Evolutionary conservation across 192 early-diverging fungal genomes (phyloP), one percentile per base, ranked within the genome.

Genomic region (Coemansia sp.): DNA sequence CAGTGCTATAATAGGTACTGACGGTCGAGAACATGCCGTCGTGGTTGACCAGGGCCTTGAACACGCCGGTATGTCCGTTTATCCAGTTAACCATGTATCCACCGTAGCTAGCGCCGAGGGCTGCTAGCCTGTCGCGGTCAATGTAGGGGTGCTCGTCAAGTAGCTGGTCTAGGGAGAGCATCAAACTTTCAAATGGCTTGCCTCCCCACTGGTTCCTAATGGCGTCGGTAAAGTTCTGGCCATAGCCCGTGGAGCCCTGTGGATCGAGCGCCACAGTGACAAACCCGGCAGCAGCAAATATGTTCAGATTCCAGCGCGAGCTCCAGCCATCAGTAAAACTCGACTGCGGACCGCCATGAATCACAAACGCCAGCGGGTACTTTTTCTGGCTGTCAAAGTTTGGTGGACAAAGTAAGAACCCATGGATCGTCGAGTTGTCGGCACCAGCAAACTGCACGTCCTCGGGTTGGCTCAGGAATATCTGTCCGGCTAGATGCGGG

Each of bases 81-180:
- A 92, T 82, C 89, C 89, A 92, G 72, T 92, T 92, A 56, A 89
- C 81, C 89, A 88, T 89, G 58, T 83, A 90, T 9, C 88, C 90
- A 56, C 90, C 90, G 66, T 90, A 90, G 17, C 80, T 82, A 6
- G 85, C 89, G 15, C 89, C 90, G 8, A 91, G 68, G 11, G 78
- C 90, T 23, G 78, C 75, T 14, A 90, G 51, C 14, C 83, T 65
- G 5, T 63, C 58, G n/a, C 51, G 36, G 60, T 89, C 88, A 22
- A 91, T 77, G 50, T 84, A 79, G 6, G 60, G 53, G 19, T 56
- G 62, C 2, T 51, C n/a, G 2, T 57, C 57, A 4, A 78, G 64
- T 4, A 78, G 60, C 59, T 77, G 68, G 39, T 87, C 73, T 9
- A 93, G 59, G 38, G 89, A 88, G 40, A 71, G 77, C 80, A 87